Conservation (phyloP, 2,329 filamentous ascomycete species). For the Taxawa tesnikishii region DNA sequence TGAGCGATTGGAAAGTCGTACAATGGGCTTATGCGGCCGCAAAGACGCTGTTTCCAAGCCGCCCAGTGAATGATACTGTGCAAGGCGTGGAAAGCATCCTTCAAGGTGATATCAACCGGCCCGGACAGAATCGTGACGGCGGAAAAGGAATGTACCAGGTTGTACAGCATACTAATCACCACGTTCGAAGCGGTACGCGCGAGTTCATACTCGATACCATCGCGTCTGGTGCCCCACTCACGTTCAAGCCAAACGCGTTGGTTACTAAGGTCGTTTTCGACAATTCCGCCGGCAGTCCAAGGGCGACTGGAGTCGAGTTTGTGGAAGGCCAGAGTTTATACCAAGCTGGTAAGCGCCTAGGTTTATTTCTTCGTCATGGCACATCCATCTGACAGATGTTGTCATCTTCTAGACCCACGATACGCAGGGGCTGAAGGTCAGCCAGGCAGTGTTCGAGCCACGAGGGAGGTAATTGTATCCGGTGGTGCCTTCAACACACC, state of each 20-base stretch:
- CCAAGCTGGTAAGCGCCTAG: constrained; percentile 23
- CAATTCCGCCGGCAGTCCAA: constrained; percentile 42
- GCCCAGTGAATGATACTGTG: constrained; percentile 24
- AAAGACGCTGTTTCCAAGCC: constrained; percentile 29
- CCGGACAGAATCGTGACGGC: constrained; percentile 30
- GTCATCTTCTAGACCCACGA: too few relatives aligned
- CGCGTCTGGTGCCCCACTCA: constrained; percentile 36
- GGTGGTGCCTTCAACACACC: constrained; percentile 51
- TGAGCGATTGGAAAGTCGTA: constrained; percentile 41
- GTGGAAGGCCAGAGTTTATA: constrained; percentile 26
- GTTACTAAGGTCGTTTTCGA: constrained; percentile 57
- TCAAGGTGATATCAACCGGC: constrained; percentile 28
- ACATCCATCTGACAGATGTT: too few relatives aligned
- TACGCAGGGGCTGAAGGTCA: constrained; percentile 19
- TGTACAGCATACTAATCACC: constrained; percentile 37
- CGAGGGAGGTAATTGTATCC: constrained; percentile 33
- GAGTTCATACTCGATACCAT: constrained; percentile 44
- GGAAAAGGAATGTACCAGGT: constrained; percentile 43
- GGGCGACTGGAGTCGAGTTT: constrained; percentile 32
- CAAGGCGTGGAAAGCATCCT: constrained; percentile 34
- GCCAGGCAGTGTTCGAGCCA: constrained; percentile 28
- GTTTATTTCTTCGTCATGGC: too few relatives aligned
- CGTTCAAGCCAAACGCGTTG: constrained; percentile 52
- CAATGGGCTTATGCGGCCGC: constrained; percentile 40
- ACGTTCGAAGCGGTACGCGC: constrained; percentile 40